These are phyloP conservation scores for Solanum etuberosum DNA, from an alignment of 257 asterid genomes.

Conservation along the genomic window DNA sequence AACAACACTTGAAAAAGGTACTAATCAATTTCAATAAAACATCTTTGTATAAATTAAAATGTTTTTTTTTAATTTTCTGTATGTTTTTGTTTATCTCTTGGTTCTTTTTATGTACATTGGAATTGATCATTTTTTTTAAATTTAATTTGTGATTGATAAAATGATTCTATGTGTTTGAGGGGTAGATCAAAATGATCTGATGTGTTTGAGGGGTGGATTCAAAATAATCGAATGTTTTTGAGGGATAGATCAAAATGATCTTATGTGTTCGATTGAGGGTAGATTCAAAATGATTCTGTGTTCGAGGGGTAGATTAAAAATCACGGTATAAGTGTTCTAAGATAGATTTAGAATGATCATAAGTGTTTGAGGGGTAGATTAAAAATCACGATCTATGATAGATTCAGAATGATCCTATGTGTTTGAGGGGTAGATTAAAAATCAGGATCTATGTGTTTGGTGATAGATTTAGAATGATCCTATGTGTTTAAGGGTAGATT, in stretches of 20 bases:
- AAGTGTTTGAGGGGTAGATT: neutral
- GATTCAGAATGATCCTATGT: neutral
- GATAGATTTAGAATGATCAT: neutral
- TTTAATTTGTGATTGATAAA: neutral
- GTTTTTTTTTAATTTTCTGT: neutral
- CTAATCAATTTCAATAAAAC: neutral
- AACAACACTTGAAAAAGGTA: neutral
- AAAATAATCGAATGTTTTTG: neutral
- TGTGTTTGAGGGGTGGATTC: too few relatives aligned
- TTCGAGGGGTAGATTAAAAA: neutral
- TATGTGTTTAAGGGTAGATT: neutral
- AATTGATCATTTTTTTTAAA: neutral
- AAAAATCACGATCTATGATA: neutral
- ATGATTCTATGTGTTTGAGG: neutral
- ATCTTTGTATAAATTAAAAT: neutral
- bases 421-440: neutral
- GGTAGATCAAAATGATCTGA: neutral
- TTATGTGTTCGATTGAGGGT: neutral
- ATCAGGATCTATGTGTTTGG: neutral
- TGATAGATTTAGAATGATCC: neutral
- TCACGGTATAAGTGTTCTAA: neutral
- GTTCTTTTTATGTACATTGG: neutral
- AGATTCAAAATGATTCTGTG: neutral
- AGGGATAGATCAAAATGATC: too few relatives aligned
- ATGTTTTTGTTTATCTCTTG: neutral